Conservation (phyloP, 345 rosid species). For the Citrus inodora region DNA sequence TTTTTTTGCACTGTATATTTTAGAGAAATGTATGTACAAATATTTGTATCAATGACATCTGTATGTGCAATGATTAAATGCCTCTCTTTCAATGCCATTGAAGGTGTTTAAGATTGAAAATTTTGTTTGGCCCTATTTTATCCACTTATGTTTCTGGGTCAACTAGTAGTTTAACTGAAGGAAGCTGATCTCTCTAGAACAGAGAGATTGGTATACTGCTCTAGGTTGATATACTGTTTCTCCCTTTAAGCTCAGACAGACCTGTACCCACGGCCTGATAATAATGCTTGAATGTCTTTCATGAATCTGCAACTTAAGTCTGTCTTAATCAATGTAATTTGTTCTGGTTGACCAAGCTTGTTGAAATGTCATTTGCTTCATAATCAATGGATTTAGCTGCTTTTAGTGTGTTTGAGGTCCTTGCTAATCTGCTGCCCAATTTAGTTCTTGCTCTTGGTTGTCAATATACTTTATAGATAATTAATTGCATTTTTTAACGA, state of each 20-base stretch:
- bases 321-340: no score
- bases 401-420: neutral
- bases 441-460: neutral
- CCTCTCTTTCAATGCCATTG: neutral
- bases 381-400: neutral
- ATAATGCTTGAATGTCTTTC: neutral
- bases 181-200: neutral
- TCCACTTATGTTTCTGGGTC: neutral
- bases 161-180: neutral
- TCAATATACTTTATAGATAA: neutral
- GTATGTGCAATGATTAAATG: neutral
- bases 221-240: neutral
- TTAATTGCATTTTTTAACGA: neutral
- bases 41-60: neutral
- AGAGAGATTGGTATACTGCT: neutral
- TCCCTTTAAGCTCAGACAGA: neutral
- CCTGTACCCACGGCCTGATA: neutral
- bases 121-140: neutral
- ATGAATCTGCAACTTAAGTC: neutral
- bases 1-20: neutral
- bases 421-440: neutral
- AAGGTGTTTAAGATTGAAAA: neutral
- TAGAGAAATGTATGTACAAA: neutral
- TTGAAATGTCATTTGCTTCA: no score
- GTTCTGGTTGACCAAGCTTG: neutral